Evolutionary conservation across 208 protist genomes (phyloP), one percentile per base, ranked within the genome.

Genomic region (Leishmania lainsoni): DNA sequence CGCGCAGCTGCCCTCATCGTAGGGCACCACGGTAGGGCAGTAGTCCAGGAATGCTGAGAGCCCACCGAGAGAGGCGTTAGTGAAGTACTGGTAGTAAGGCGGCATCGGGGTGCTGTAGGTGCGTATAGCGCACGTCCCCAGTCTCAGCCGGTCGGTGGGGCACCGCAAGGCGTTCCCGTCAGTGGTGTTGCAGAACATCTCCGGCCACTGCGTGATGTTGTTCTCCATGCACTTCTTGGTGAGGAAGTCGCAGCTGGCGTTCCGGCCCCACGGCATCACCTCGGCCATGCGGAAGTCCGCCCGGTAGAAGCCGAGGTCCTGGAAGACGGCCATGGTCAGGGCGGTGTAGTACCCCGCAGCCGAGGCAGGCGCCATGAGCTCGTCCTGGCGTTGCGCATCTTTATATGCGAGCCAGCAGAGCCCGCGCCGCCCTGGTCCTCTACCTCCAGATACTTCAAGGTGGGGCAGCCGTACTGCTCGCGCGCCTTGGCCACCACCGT

Each of bases 291-390:
- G 73, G 83, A 89, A 96, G 81, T 91, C 82, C 29, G 82, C 92
- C 26, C 75, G 56, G 88, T 98, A 98, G 79, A 86, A 96, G 49
- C 91, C 91, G 5, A 93, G 78, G 81, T 98, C 94, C 45, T 95
- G 80, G 65, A 98, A 93, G 0, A 85, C 65, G 0, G 94, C 87
- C 68, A 98, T 79, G n/a, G 97, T 98, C 5, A 98, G 75, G 6
- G 77, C 81, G 14, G 80, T 95, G 83, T 91, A 94, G 76, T 80
- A 96, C 39, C 51, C 87, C 8, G 49, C 75, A 61, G 32, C 16
- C 54, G 17, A 29, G 14, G 83, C 77, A 26, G 83, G 88, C 29
- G 88, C 76, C 94, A 98, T 98, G 32, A 95, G 75, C 73, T 98
- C 96, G 58, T 98, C 90, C 58, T 89, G 17, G 92, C 87, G 68